Percentiles rank a stretch among this genome's conserved stretches.
Evolutionary conservation across 805 yeast genomes (phyloP).

Genomic region (Wickerhamiella sorbophila): DNA sequence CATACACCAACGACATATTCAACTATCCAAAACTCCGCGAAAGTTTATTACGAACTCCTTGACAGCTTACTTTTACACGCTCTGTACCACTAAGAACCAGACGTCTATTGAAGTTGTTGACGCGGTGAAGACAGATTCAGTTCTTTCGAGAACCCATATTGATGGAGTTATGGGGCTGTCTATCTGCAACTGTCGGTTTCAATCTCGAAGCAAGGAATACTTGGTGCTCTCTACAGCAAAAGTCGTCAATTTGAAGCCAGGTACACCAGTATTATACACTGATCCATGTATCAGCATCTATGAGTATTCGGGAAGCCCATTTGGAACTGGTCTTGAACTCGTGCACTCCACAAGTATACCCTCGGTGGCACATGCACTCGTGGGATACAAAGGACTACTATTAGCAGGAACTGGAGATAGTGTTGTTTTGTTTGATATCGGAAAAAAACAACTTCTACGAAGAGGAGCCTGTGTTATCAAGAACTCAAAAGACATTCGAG

Average conservation of each 20-base stretch:
- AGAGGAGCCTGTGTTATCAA: conserved; percentile 40
- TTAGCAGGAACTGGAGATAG: conserved; percentile 41
- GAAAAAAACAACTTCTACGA: conserved; percentile 62
- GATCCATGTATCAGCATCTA: background rate
- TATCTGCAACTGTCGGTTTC: conserved; percentile 26
- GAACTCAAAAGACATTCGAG: conserved; percentile 36
- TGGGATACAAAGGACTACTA: conserved; percentile 43
- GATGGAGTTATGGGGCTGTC: conserved; percentile 29
- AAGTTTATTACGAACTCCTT: conserved; percentile 8
- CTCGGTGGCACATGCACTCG: conserved; percentile 34
- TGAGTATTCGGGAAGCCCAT: conserved; percentile 7
- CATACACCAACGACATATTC: conserved; percentile 7
- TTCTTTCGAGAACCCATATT: conserved; percentile 23
- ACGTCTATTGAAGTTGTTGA: conserved; percentile 5
- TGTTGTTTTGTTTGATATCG: conserved; percentile 41
- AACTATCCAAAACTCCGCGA: conserved; percentile 14
- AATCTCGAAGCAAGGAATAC: conserved; percentile 11
- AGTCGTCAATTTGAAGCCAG: background rate
- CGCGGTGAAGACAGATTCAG: background rate
- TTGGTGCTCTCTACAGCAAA: conserved; percentile 7
- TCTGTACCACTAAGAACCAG: conserved; percentile 33
- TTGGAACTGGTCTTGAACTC: conserved; percentile 26
- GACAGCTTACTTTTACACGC: conserved; percentile 26
- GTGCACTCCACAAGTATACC: conserved; percentile 50
- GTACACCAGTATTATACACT: background rate